Conservation (phyloP, 2,329 filamentous ascomycete species). For the Pezicula neosporulosa region DNA sequence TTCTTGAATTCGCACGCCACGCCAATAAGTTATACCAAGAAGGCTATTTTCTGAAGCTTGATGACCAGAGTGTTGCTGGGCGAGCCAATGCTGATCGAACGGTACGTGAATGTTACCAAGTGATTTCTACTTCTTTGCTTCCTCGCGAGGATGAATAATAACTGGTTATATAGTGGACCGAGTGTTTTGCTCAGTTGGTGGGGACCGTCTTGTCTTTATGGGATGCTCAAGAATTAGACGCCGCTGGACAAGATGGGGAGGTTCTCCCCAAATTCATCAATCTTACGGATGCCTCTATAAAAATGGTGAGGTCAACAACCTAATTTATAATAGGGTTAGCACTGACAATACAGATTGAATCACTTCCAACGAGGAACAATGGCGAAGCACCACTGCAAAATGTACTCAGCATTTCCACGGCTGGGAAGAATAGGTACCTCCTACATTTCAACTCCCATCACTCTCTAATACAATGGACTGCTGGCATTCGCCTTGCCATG, state of each 20-base stretch:
- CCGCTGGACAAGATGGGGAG: slow-evolving; percentile 78
- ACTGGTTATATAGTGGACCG: slow-evolving; percentile 60
- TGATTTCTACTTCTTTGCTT: neutral
- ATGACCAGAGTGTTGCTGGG: slow-evolving; percentile 85
- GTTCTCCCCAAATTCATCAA: slow-evolving; percentile 94
- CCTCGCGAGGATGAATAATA: neutral
- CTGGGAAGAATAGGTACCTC: slow-evolving; percentile 90
- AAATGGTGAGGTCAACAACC: slow-evolving; percentile 68
- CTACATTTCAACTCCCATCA: slow-evolving; percentile 95
- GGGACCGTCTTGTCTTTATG: slow-evolving; percentile 93
- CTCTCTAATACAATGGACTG: slow-evolving; percentile 92
- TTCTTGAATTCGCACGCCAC: slow-evolving; percentile 94
- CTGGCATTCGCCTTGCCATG: slow-evolving; percentile 88
- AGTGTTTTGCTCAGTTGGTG: slow-evolving; percentile 95
- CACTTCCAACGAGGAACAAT: slow-evolving; percentile 75
- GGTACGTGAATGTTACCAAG: neutral
- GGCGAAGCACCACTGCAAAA: slow-evolving; percentile 84
- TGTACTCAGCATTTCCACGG: slow-evolving; percentile 92
- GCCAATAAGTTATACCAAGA: slow-evolving; percentile 96
- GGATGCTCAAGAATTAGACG: slow-evolving; percentile 91
- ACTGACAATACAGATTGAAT: slow-evolving; percentile 65
- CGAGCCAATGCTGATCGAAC: slow-evolving; percentile 80
- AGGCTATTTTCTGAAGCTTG: slow-evolving; percentile 94
- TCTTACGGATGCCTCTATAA: slow-evolving; percentile 93
- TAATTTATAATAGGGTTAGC: slow-evolving; percentile 3